A percentile compares a stretch with the other conserved stretches of the same genome.
Evolutionary conservation across 1,139 yeast species (phyloP).

Genomic region (Magnusiomyces fungicola): DNA sequence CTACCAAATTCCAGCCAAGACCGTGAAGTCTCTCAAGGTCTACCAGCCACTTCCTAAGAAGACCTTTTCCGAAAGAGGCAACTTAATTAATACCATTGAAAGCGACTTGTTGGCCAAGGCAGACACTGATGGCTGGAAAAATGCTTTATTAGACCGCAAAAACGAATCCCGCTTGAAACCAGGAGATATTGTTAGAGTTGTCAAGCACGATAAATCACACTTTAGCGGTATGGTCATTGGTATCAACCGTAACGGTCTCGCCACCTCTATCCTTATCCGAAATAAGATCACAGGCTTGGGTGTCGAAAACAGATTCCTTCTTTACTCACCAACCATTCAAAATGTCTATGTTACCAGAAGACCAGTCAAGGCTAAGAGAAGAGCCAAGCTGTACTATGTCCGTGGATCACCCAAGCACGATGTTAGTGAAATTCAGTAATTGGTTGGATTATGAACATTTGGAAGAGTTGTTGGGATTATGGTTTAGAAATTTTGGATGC

Average conservation of each 20-base stretch:
- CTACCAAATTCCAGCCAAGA: constrained; percentile 14
- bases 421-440: constrained; percentile 49
- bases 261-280: constrained; percentile 67
- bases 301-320: constrained; percentile 70
- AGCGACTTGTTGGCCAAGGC: constrained; percentile 46
- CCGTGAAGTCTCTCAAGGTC: constrained; percentile 26
- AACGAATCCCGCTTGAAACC: constrained; percentile 53
- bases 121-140: constrained; percentile 70
- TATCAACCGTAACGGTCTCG: constrained; percentile 61
- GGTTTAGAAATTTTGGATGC: no score
- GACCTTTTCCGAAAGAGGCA: constrained; percentile 28
- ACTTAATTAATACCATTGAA: constrained; percentile 45
- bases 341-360: constrained; percentile 68
- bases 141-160: constrained; percentile 47
- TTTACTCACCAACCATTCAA: constrained; percentile 69
- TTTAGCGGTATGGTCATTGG: constrained; percentile 74
- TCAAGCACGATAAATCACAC: constrained; percentile 60
- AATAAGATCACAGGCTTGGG: constrained; percentile 73
- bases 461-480: no score
- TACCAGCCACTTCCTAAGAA: constrained; percentile 20
- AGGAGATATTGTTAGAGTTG: constrained; percentile 76
- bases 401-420: constrained; percentile 70
- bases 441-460: no score
- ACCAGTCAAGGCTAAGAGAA: constrained; percentile 59
- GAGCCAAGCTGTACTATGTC: constrained; percentile 83